These are phyloP conservation scores for Sphaceloma murrayae DNA, from an alignment of 2,329 filamentous ascomycete genomes.

Conservation along the genomic window DNA sequence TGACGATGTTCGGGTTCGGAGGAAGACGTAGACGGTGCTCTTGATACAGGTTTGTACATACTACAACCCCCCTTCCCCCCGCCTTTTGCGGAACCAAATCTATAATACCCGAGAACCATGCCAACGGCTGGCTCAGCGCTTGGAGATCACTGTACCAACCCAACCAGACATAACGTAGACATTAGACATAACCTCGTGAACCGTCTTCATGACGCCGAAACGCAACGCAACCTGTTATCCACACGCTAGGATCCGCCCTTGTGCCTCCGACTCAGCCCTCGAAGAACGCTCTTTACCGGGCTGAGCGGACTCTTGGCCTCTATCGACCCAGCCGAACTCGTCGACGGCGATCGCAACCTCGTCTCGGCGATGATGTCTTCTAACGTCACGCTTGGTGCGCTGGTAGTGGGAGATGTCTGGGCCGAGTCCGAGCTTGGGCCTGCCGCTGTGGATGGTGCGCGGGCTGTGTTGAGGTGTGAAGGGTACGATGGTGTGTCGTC, in stretches of 20 bases:
- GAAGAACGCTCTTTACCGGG: conserved; percentile 1
- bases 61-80: no score
- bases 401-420: conserved; percentile 4
- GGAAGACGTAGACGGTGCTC: no score
- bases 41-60: no score
- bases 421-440: neutral
- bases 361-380: conserved; percentile 19
- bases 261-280: conserved; percentile 1
- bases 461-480: neutral
- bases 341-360: conserved; percentile 16
- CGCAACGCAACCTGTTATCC: neutral
- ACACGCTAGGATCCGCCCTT: neutral
- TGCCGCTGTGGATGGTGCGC: neutral
- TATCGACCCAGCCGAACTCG: neutral
- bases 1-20: no score
- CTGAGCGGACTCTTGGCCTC: conserved; percentile 3
- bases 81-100: no score
- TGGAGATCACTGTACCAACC: no score
- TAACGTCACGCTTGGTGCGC: conserved; percentile 17
- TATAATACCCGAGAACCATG: no score
- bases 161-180: neutral
- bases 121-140: no score
- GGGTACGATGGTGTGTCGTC: conserved; percentile 11
- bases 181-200: conserved; percentile 7
- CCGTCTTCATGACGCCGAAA: neutral